A percentile compares a stretch with the other conserved stretches of the same genome.
phyloP scores from a whole-genome alignment of 495 filamentous ascomycete genomes.

The Aspergillus nidulans region DNA sequence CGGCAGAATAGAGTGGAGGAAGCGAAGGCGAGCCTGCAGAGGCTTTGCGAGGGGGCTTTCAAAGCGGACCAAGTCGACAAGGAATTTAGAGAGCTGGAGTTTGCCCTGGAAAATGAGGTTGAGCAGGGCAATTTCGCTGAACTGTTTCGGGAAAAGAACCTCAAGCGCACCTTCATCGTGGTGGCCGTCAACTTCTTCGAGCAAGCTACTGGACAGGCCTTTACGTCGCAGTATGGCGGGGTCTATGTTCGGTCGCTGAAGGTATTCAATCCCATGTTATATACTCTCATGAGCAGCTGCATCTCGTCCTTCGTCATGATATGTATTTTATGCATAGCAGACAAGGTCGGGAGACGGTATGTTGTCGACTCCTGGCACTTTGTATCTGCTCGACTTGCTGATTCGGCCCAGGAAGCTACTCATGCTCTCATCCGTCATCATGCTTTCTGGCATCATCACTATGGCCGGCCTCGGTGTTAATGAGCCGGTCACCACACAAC shows the following conservation, averaged over 20 bases:
- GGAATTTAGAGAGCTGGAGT: conserved; percentile 2
- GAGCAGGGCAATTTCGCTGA: conserved; percentile 5
- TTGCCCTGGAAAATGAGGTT: background rate
- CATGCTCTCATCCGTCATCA: background rate
- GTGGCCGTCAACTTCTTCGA: conserved; percentile 13
- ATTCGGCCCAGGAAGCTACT: background rate
- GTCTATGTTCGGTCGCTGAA: conserved; percentile 3
- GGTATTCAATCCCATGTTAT: conserved; percentile 4
- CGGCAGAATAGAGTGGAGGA: conserved; percentile 6
- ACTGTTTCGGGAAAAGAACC: background rate
- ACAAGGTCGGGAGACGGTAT: conserved; percentile 2
- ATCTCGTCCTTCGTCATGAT: background rate
- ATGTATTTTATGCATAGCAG: background rate
- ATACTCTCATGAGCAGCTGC: conserved; percentile 1
- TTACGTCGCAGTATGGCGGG: conserved; percentile 10
- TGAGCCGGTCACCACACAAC: background rate
- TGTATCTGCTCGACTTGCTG: background rate
- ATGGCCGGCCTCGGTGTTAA: background rate
- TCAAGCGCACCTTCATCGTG: conserved; percentile 9
- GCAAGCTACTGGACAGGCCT: conserved; percentile 13
- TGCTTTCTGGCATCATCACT: background rate
- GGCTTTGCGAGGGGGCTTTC: background rate
- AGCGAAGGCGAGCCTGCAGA: background rate
- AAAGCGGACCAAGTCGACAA: background rate
- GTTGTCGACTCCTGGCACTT: background rate